phyloP scores from a whole-genome alignment of 2,329 filamentous ascomycete genomes.

The Penicillium sp. region DNA sequence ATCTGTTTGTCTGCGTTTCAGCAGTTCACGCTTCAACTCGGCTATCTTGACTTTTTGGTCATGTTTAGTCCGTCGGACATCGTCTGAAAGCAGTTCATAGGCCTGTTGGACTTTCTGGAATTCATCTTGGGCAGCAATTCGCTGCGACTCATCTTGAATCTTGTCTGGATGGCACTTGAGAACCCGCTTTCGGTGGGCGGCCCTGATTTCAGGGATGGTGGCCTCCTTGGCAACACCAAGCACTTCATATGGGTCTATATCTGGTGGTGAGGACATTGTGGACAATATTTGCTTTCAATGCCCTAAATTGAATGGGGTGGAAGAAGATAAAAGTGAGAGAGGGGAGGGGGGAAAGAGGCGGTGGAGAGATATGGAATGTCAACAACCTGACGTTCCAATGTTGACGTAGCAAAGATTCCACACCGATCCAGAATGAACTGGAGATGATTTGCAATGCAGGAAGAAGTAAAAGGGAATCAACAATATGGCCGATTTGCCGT shows the following conservation, averaged over 20 bases:
- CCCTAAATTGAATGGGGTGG: slow-evolving; percentile 12
- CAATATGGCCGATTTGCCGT: background rate
- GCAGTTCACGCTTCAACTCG: slow-evolving; percentile 59
- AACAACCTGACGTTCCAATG: slow-evolving; percentile 1
- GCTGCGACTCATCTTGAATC: slow-evolving; percentile 72
- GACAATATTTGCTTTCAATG: slow-evolving; percentile 12
- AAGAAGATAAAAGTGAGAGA: slow-evolving; percentile 6
- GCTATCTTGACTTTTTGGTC: slow-evolving; percentile 71
- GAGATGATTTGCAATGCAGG: slow-evolving; percentile 8
- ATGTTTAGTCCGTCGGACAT: slow-evolving; percentile 68
- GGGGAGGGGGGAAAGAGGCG: slow-evolving; percentile 18
- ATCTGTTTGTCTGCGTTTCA: slow-evolving; percentile 43
- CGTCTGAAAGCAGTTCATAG: slow-evolving; percentile 85
- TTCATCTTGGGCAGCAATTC: slow-evolving; percentile 75
- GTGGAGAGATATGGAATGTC: slow-evolving; percentile 20
- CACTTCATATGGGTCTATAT: slow-evolving; percentile 72
- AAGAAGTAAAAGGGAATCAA: background rate
- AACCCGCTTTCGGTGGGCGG: slow-evolving; percentile 79
- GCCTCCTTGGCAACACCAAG: slow-evolving; percentile 73
- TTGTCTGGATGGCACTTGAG: slow-evolving; percentile 92
- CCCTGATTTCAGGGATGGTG: slow-evolving; percentile 68
- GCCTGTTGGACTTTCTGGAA: slow-evolving; percentile 92
- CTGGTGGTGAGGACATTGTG: slow-evolving; percentile 29
- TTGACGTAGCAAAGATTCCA: slow-evolving; percentile 19
- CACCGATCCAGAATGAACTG: slow-evolving; percentile 23